A percentile compares a stretch with the other conserved stretches of the same genome.
phyloP scores from a whole-genome alignment of 2,329 filamentous ascomycete genomes.

The Cytospora piceae region DNA sequence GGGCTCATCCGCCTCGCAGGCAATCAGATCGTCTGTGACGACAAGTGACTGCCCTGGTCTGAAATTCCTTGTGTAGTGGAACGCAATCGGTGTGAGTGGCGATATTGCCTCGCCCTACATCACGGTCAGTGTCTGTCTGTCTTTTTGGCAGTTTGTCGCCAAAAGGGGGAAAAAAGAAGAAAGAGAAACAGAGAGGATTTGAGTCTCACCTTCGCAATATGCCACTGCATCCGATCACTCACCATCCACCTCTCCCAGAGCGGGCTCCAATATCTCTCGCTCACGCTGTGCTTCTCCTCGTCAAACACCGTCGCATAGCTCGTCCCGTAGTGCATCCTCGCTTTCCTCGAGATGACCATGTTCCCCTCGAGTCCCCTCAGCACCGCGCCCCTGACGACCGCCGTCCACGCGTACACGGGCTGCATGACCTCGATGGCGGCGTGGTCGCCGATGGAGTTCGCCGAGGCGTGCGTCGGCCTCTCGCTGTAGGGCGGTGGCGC shows the following conservation, averaged over 20 bases:
- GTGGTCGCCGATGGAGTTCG: conserved; percentile 46
- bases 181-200: too few species aligned
- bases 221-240: conserved; percentile 82
- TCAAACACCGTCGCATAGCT: conserved; percentile 83
- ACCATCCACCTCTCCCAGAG: conserved; percentile 86
- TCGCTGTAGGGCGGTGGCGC: conserved; percentile 69
- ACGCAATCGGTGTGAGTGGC: conserved; percentile 73
- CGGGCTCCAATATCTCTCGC: conserved; percentile 78
- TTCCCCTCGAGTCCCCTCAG: conserved; percentile 75
- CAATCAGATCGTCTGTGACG: conserved; percentile 80
- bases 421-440: conserved; percentile 78
- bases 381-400: conserved; percentile 77
- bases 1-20: conserved; percentile 70
- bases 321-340: conserved; percentile 78
- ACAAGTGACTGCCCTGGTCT: conserved; percentile 75
- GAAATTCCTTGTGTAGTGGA: conserved; percentile 87
- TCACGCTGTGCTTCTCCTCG: conserved; percentile 71
- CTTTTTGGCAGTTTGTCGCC: too few species aligned
- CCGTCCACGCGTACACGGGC: conserved; percentile 80
- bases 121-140: conserved; percentile 6
- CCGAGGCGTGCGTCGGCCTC: conserved; percentile 66
- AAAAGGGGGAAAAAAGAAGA: background rate
- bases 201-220: conserved; percentile 71
- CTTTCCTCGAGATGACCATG: conserved; percentile 76
- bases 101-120: conserved; percentile 72